These are phyloP conservation scores for Harrya chromipes DNA, from an alignment of 768 basidiomycete species.

Conservation along the genomic window DNA sequence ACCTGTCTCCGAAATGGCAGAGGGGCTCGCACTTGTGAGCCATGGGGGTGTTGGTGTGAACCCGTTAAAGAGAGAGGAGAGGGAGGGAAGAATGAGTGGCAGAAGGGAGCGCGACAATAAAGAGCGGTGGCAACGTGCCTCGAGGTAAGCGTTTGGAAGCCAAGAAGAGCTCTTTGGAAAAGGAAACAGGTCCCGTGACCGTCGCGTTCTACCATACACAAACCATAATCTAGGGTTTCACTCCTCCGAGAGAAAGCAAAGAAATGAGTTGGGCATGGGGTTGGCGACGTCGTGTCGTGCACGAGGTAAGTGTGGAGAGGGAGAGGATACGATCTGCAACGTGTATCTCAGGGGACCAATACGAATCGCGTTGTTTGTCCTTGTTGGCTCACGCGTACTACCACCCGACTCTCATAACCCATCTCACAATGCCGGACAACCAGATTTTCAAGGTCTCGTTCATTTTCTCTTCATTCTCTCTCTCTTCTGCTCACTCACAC, in stretches of 20 bases:
- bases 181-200: conserved; percentile 36
- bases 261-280: conserved; percentile 16
- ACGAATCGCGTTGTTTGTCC: conserved; percentile 38
- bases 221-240: conserved; percentile 24
- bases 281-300: conserved; percentile 14
- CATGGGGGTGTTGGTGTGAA: conserved; percentile 25
- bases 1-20: conserved; percentile 77
- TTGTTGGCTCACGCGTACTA: conserved; percentile 39
- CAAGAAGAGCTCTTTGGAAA: conserved; percentile 21
- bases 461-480: not conserved
- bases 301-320: conserved; percentile 11
- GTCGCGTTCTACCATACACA: conserved; percentile 26
- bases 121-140: conserved; percentile 29
- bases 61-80: too few species aligned
- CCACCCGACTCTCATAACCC: not conserved
- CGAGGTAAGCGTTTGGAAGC: conserved; percentile 25
- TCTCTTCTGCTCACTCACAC: conserved; percentile 5
- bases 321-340: too few species aligned
- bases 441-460: conserved; percentile 83
- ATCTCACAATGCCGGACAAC: conserved; percentile 62
- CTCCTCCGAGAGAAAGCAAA: not conserved
- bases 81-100: not conserved
- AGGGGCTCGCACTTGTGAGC: conserved; percentile 64
- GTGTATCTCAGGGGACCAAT: conserved; percentile 14
- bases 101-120: conserved; percentile 22